phyloP scores from a whole-genome alignment of 495 filamentous ascomycete genomes.

The Trichoderma asperelloides region DNA sequence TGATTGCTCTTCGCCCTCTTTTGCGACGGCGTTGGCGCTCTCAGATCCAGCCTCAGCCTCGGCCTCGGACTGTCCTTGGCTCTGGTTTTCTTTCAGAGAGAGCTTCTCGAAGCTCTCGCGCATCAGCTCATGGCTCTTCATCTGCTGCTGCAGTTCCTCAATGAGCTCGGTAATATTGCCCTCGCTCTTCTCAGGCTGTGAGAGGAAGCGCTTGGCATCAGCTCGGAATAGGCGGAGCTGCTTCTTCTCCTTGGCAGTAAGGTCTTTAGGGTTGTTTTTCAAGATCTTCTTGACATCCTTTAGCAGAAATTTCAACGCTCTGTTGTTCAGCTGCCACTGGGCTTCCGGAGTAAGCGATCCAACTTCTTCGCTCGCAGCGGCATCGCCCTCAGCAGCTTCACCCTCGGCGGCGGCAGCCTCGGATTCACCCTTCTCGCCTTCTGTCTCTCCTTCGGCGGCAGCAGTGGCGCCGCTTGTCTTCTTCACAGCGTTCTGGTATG shows the following conservation, averaged over 20 bases:
- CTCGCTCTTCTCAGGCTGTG: constrained; percentile 14
- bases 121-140: constrained; percentile 15
- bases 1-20: constrained; percentile 2
- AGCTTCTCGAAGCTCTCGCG: constrained; percentile 5
- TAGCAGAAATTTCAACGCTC: constrained; percentile 18
- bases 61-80: constrained; percentile 6
- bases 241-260: constrained; percentile 27
- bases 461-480: background rate
- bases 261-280: constrained; percentile 6
- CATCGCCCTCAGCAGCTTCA: constrained; percentile 13
- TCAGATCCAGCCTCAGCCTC: background rate
- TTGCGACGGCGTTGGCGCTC: background rate
- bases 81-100: constrained; percentile 11
- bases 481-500: background rate
- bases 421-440: constrained; percentile 20
- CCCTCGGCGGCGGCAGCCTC: constrained; percentile 15
- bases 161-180: constrained; percentile 17
- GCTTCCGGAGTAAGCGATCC: constrained; percentile 18
- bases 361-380: constrained; percentile 11
- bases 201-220: constrained; percentile 20
- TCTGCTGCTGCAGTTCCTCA: constrained; percentile 18
- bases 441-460: constrained; percentile 8
- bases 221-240: constrained; percentile 25
- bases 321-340: constrained; percentile 22
- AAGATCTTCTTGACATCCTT: constrained; percentile 22